Evolutionary conservation across 495 filamentous ascomycete species (phyloP), one percentile per base, ranked within the genome.

Genomic region (Penicillium egyptiacum): DNA sequence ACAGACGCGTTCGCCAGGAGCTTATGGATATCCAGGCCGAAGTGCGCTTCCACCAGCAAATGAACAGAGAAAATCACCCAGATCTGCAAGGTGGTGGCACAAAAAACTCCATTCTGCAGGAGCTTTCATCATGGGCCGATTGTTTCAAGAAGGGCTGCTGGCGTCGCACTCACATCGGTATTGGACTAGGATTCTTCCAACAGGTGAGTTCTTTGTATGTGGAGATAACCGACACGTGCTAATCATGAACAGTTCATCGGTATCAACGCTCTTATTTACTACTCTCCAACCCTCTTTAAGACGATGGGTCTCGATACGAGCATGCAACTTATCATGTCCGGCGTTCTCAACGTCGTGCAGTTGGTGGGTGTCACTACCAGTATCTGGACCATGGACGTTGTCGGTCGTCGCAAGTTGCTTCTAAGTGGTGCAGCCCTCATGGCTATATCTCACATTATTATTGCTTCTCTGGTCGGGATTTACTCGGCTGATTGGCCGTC

Each of bases 251-350:
- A 81, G 66, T 81, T 80, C 31, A 72, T 76, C 0, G 77, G 76
- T 1, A 79, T 82, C 56, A 80, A 81, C 50, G 79, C 77, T 6
- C 57, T 80, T 0, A 77, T 80, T n/a, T 83, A 84, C 66, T 86
- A 84, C 64, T 75, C 73, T 0, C 83, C 83, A 0, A 81, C 77
- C 0, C 69, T 86, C 0, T 86, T 85, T 57, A 59, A 73, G n/a
- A 81, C 78, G 1, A 81, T 85, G 74, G 83, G 83, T 8, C 71
- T 85, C 9, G 67, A 80, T 49, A 72, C 75, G 49, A 71, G 72
- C 39, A 83, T 83, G 79, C 79, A 81, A 50, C 71, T 86, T 9
- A 73, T 82, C 53, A 81, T 86, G 75, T 82, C 81, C 5, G 83
- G 83, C 14, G 77, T 86, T 19, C 69, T 83, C 35, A 86, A 86